Conservation (phyloP, 495 filamentous ascomycete species). For the Staphylotrichum tortipilum region DNA sequence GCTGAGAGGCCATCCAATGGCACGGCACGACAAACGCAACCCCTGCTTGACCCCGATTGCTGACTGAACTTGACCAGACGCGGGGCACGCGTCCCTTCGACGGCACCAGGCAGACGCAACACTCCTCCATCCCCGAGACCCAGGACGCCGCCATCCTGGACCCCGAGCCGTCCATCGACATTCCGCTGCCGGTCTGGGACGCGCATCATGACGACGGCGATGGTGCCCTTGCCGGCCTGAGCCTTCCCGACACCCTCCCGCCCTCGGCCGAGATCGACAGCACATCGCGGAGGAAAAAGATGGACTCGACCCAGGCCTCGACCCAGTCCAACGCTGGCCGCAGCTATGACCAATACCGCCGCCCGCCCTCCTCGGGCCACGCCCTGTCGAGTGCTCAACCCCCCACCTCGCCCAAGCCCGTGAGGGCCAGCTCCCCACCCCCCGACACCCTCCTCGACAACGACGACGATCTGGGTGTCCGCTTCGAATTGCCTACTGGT, state of each 20-base stretch:
- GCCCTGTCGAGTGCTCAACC: neutral
- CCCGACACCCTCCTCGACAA: constrained; percentile 21
- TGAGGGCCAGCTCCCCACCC: constrained; percentile 12
- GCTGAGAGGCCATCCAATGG: no score
- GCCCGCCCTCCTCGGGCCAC: constrained; percentile 6
- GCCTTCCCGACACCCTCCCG: neutral
- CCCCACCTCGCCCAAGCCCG: neutral
- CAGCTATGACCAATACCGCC: constrained; percentile 32
- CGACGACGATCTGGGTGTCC: constrained; percentile 33
- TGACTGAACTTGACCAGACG: constrained; percentile 20
- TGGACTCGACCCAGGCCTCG: constrained; percentile 28
- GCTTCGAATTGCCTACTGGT: constrained; percentile 20
- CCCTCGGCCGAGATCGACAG: neutral
- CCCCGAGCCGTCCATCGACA: neutral
- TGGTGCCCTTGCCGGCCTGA: neutral
- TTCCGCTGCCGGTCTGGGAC: neutral
- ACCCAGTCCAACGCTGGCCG: constrained; percentile 39
- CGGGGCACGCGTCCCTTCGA: constrained; percentile 13
- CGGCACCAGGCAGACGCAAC: neutral
- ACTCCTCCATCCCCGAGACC: constrained; percentile 4
- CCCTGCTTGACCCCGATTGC: constrained; percentile 14
- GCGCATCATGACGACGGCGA: neutral
- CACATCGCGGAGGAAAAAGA: constrained; percentile 8
- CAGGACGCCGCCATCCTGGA: neutral
- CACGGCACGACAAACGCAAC: neutral